Base-by-base conservation (phyloP, 2,329 filamentous ascomycete genomes). In the Cladosporium oxysporum region DNA sequence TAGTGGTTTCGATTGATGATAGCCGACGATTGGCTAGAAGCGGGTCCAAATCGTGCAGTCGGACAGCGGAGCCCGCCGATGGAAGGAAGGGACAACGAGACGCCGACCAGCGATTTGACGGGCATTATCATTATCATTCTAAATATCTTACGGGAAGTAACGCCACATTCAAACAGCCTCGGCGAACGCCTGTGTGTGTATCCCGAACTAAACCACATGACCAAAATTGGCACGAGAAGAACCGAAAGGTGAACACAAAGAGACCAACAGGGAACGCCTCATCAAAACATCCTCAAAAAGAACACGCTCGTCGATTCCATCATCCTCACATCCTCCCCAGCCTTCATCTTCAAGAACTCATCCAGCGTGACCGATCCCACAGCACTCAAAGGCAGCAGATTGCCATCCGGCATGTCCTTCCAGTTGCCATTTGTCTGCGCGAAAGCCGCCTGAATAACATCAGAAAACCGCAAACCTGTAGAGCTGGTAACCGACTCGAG, bases 11-110 rank as follows among this genome's bases (percentile, higher is more conserved):
- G 44, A 53, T 53, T 35, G 47, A 37, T 21, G 60, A 62, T 62
- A 62, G 60, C 60, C 47, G 60, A 49, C 60, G 47, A 62, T 62
- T 62, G 60, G 60, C 60, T 62, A 16, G 21, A 37, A 28, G 60
- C 50, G 60, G 49, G 31, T 31, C 52, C 29, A 55, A 31, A 55
- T 55, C 52, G 52, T 31, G 18, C 1, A 55, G 28, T 21, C 18
- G 28, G 8, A 10, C 28, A 29, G 29, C 52, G 52, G 52, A 55
- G 52, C 52, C 26, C 52, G 52, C 52, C 52, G 52, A 55, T 31
- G 11, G 28, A 52, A 8, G 26, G 41, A 47, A 47, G 41, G n/a
- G 28, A 31, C 28, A 12, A 55, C 29, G 29, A 31, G 52, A n/a
- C 31, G 50, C 50, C 4, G 41, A 47, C 41, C 14, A 29, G 23